Evolutionary conservation across 768 basidiomycete species (phyloP), one percentile per base, ranked within the genome.

Genomic region (Rhodocollybia butyracea): DNA sequence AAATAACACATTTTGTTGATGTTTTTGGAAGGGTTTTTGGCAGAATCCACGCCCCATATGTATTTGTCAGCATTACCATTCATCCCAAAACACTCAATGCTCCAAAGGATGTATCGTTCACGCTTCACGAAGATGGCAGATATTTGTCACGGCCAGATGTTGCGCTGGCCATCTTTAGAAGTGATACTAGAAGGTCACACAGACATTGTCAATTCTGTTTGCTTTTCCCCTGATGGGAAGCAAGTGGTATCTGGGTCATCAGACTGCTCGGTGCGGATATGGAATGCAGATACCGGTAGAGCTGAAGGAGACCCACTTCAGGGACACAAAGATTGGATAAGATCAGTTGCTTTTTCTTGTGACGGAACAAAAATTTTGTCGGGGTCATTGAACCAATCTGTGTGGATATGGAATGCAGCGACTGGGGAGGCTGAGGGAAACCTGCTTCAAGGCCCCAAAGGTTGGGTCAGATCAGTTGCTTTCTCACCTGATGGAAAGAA

Each of bases 331-430:
- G 58, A 47, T 32, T 50, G 42, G 17, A 54, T 67, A 21, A 58
- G 10, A 15, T 56, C 75, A 5, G 65, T 82, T 26, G 72, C 76
- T 32, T 80, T 80, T 64, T 78, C 80, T 60, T 78, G 77, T 0
- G 66, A 69, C 21, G 80, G 80, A 21, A 77, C 76, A 60, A 73
- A 68, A 60, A 71, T 82, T n/a, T n/a, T n/a, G n/a, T n/a, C n/a
- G n/a, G n/a, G n/a, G n/a, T n/a, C n/a, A n/a, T n/a, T n/a, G n/a
- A n/a, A n/a, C 17, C 34, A n/a, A n/a, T n/a, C n/a, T n/a, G n/a
- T n/a, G n/a, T n/a, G n/a, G n/a, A n/a, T n/a, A n/a, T n/a, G n/a
- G 8, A 36, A 8, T 17, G 7, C 8, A 8, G 7, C 34, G 7
- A 17, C 17, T 36, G 34, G 34, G 34, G 34, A 36, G 17, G 8